Percentiles rank a stretch among this genome's conserved stretches.
phyloP scores from a whole-genome alignment of 306 rosid genomes.

The Mimosa pudica region DNA sequence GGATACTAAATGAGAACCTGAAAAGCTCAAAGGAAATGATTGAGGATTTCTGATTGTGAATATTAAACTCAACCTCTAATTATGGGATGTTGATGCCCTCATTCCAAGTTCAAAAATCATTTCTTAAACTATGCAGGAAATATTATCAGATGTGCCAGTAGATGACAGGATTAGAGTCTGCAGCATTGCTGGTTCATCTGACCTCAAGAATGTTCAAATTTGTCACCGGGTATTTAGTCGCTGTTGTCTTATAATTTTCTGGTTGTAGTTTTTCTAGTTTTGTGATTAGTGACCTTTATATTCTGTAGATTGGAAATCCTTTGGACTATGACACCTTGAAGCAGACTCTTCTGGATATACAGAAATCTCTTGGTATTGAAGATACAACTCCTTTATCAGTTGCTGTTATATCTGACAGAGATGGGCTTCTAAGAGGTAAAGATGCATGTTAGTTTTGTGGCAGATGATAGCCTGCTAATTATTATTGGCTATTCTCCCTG shows the following conservation, averaged over 20 bases:
- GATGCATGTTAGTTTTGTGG: constrained; percentile 19
- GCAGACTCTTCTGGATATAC: constrained; percentile 72
- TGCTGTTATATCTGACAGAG: constrained; percentile 82
- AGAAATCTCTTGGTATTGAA: constrained; percentile 49
- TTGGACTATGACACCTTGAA: constrained; percentile 77
- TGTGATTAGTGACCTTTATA: constrained; percentile 24
- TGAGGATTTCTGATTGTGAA: constrained; percentile 17
- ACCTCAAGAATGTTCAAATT: constrained; percentile 70
- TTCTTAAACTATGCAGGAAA: constrained; percentile 60
- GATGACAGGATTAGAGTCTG: constrained; percentile 63
- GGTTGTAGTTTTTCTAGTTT: constrained; percentile 19
- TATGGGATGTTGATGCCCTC: constrained; percentile 33
- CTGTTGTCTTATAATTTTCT: constrained; percentile 30
- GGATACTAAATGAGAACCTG: constrained; percentile 26
- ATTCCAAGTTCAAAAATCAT: constrained; percentile 32
- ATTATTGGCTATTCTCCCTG: constrained; percentile 44
- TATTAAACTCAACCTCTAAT: neutral
- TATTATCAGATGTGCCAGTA: constrained; percentile 73
- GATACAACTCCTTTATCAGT: constrained; percentile 66
- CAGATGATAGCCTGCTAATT: constrained; percentile 37
- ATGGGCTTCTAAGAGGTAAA: constrained; percentile 88
- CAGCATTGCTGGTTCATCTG: constrained; percentile 44
- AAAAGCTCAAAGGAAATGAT: constrained; percentile 16
- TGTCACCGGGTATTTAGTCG: constrained; percentile 73
- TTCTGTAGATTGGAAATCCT: constrained; percentile 80